phyloP scores from a whole-genome alignment of 2,329 filamentous ascomycete genomes.

The Amauroascus verrucosus region DNA sequence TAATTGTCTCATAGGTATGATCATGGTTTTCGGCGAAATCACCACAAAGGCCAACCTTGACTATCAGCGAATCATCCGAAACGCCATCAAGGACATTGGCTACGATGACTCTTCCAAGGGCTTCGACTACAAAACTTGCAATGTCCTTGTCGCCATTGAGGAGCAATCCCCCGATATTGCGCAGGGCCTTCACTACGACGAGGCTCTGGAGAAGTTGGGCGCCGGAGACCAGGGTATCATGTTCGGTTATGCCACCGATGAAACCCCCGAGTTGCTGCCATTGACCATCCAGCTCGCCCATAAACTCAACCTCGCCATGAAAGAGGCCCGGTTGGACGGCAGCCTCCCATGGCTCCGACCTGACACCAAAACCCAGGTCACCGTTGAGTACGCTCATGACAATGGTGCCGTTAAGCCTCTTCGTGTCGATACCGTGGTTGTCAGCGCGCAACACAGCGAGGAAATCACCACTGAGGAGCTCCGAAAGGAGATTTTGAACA shows the following conservation, averaged over 20 bases:
- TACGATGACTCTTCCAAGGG: slow-evolving; percentile 96
- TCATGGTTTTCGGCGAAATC: slow-evolving; percentile 99
- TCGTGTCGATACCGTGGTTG: slow-evolving; percentile 91
- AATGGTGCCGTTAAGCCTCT: slow-evolving; percentile 83
- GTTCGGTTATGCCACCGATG: slow-evolving; percentile 99
- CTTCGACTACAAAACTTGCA: slow-evolving; percentile 99
- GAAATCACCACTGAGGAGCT: slow-evolving; percentile 84
- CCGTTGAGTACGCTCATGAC: slow-evolving; percentile 96
- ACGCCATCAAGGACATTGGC: slow-evolving; percentile 94
- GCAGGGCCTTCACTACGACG: slow-evolving; percentile 95
- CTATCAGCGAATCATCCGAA: slow-evolving; percentile 96
- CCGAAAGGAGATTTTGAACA: slow-evolving; percentile 89
- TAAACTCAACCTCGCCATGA: slow-evolving; percentile 95
- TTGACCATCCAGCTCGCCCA: slow-evolving; percentile 89
- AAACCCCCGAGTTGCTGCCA: slow-evolving; percentile 94
- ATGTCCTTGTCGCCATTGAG: slow-evolving; percentile 97
- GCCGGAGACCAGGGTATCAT: slow-evolving; percentile 99
- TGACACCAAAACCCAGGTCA: slow-evolving; percentile 99
- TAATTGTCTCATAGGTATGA: slow-evolving; percentile 47
- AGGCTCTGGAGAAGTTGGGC: slow-evolving; percentile 93
- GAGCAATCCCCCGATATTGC: slow-evolving; percentile 98
- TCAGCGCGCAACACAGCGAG: slow-evolving; percentile 87
- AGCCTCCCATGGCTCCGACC: slow-evolving; percentile 87
- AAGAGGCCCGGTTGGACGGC: slow-evolving; percentile 74
- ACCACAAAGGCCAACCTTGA: slow-evolving; percentile 91